A percentile compares a stretch with the other conserved stretches of the same genome.
Evolutionary conservation across 345 rosid species (phyloP).

Genomic region (Acer campestre): DNA sequence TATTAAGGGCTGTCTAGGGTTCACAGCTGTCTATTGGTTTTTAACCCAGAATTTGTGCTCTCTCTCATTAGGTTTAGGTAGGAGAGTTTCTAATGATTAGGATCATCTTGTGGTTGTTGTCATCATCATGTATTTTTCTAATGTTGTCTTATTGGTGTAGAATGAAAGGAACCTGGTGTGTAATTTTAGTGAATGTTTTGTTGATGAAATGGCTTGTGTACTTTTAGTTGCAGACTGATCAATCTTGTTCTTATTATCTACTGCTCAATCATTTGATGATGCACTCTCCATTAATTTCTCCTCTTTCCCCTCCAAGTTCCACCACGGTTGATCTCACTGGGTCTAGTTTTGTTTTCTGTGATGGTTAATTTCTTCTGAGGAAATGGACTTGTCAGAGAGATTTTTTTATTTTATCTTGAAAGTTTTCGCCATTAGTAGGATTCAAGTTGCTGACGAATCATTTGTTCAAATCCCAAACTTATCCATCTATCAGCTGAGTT

Average conservation of each 20-base stretch:
- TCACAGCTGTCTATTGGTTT: slow-evolving; percentile 23
- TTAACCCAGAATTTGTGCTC: slow-evolving; percentile 27
- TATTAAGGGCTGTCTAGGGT: slow-evolving; percentile 26
- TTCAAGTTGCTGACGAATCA: too few relatives aligned
- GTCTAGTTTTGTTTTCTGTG: too few relatives aligned
- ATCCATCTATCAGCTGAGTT: too few relatives aligned
- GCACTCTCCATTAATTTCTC: not conserved
- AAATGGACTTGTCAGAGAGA: not conserved
- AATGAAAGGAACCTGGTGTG: slow-evolving; percentile 22
- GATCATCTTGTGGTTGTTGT: slow-evolving; percentile 19
- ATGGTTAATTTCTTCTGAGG: not conserved
- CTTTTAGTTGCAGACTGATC: too few relatives aligned
- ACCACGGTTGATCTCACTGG: too few relatives aligned
- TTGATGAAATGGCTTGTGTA: not conserved
- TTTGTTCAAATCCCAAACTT: too few relatives aligned
- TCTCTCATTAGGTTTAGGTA: slow-evolving; percentile 29
- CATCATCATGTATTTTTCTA: slow-evolving; percentile 23
- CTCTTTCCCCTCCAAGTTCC: not conserved
- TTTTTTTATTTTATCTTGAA: not conserved
- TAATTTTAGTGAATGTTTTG: slow-evolving; percentile 19
- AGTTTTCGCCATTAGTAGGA: too few relatives aligned
- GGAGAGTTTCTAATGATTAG: slow-evolving; percentile 29
- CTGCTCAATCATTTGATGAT: not conserved
- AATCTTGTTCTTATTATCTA: too few relatives aligned
- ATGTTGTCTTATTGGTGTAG: slow-evolving; percentile 24